Conservation (phyloP, 768 basidiomycete species). For the Chiua virens region DNA sequence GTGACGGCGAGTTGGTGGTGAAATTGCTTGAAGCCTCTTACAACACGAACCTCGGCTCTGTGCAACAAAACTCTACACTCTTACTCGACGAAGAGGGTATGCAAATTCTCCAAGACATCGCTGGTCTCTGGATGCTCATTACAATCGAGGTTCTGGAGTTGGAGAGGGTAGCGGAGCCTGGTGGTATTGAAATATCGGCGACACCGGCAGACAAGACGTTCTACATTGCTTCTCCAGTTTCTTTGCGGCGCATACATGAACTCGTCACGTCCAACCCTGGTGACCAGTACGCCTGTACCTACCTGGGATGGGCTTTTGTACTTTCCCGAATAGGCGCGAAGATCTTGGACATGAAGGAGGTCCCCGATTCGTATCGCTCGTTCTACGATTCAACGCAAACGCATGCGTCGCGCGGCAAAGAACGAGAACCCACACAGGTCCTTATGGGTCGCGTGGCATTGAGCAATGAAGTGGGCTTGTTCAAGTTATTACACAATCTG, state of each 20-base stretch:
- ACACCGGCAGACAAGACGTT: slow-evolving; percentile 48
- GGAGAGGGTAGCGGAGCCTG: slow-evolving; percentile 61
- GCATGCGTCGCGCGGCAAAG: slow-evolving; percentile 46
- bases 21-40: slow-evolving; percentile 66
- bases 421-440: slow-evolving; percentile 52
- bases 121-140: slow-evolving; percentile 76
- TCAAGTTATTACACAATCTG: slow-evolving; percentile 54
- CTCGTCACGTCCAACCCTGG: slow-evolving; percentile 58
- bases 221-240: slow-evolving; percentile 61
- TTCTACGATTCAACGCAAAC: slow-evolving; percentile 57
- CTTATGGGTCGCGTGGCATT: slow-evolving; percentile 62
- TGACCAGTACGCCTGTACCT: slow-evolving; percentile 67
- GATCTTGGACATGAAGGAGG: slow-evolving; percentile 45
- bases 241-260: slow-evolving; percentile 66
- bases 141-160: slow-evolving; percentile 79
- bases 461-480: slow-evolving; percentile 58
- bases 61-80: slow-evolving; percentile 60
- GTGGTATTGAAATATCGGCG: slow-evolving; percentile 50
- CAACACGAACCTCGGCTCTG: slow-evolving; percentile 59
- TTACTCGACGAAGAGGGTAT: slow-evolving; percentile 74
- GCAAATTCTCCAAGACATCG: slow-evolving; percentile 64
- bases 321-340: slow-evolving; percentile 60
- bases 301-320: slow-evolving; percentile 84
- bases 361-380: slow-evolving; percentile 52
- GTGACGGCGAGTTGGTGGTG: slow-evolving; percentile 62